phyloP scores from a whole-genome alignment of 2,329 filamentous ascomycete species.

The Cytospora piceicola region DNA sequence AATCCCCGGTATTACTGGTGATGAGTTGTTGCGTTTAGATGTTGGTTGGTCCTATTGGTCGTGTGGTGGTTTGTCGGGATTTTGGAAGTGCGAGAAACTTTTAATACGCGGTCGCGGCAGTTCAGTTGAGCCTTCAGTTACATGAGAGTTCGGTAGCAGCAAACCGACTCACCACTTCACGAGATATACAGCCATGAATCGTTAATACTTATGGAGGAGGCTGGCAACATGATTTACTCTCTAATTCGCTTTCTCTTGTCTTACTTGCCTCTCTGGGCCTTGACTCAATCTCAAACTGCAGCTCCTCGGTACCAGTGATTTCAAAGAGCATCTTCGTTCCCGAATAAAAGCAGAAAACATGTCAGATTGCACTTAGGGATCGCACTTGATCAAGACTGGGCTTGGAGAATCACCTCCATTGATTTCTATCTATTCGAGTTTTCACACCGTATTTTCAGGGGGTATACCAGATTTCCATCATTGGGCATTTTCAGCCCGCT shows the following conservation, averaged over 20 bases:
- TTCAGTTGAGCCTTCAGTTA: too few relatives aligned
- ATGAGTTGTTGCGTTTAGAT: not conserved
- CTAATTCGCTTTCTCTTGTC: not conserved
- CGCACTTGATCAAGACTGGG: not conserved
- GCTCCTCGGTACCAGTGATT: too few relatives aligned
- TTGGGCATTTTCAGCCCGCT: too few relatives aligned
- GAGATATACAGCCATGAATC: not conserved
- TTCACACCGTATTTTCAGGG: conserved; percentile 17
- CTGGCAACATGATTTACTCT: not conserved
- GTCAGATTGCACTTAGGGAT: not conserved
- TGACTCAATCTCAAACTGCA: too few relatives aligned
- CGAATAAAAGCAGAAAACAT: too few relatives aligned
- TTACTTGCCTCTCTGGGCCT: not conserved
- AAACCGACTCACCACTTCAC: not conserved
- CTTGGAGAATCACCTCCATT: not conserved
- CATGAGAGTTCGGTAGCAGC: not conserved
- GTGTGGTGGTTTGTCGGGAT: not conserved
- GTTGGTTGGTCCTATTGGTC: not conserved
- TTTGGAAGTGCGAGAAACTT: not conserved
- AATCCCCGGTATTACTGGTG: not conserved
- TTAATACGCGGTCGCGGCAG: not conserved
- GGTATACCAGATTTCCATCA: not conserved
- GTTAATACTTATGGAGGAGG: not conserved
- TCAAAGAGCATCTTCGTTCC: not conserved
- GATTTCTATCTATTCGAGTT: conserved; percentile 17